Percentiles rank a stretch among this genome's conserved stretches.
phyloP scores from a whole-genome alignment of 2,329 filamentous ascomycete genomes.

The Xylariaceae sp. region DNA sequence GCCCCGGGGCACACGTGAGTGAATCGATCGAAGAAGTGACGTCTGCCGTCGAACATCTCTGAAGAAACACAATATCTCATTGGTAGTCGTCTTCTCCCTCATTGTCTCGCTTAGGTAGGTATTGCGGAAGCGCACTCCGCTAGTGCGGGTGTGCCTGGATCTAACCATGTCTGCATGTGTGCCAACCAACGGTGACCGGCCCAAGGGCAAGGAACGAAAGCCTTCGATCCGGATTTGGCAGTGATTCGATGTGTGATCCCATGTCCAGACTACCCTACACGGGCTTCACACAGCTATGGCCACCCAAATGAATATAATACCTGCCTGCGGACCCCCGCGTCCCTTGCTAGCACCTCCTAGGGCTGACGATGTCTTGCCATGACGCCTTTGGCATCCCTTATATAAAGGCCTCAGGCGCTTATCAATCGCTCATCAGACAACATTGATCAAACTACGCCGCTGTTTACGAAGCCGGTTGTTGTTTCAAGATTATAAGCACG shows the following conservation, averaged over 20 bases:
- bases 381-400: conserved; percentile 3
- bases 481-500: neutral
- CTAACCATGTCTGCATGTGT: conserved; percentile 6
- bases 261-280: conserved; percentile 7
- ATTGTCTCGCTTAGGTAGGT: conserved; percentile 12
- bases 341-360: conserved; percentile 1
- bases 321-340: neutral
- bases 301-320: conserved; percentile 15
- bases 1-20: neutral
- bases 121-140: conserved; percentile 18
- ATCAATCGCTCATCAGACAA: neutral
- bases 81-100: neutral
- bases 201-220: conserved; percentile 17
- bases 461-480: neutral
- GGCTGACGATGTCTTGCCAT: conserved; percentile 2
- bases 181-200: conserved; percentile 4
- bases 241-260: conserved; percentile 8
- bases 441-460: neutral
- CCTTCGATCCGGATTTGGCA: conserved; percentile 1
- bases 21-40: neutral
- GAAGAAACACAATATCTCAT: neutral
- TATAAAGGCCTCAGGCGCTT: conserved; percentile 2
- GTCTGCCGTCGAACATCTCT: neutral
- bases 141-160: conserved; percentile 18
- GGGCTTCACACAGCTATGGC: conserved; percentile 18